phyloP scores from a whole-genome alignment of 2,329 filamentous ascomycete species.

The Penicillium sp. region DNA sequence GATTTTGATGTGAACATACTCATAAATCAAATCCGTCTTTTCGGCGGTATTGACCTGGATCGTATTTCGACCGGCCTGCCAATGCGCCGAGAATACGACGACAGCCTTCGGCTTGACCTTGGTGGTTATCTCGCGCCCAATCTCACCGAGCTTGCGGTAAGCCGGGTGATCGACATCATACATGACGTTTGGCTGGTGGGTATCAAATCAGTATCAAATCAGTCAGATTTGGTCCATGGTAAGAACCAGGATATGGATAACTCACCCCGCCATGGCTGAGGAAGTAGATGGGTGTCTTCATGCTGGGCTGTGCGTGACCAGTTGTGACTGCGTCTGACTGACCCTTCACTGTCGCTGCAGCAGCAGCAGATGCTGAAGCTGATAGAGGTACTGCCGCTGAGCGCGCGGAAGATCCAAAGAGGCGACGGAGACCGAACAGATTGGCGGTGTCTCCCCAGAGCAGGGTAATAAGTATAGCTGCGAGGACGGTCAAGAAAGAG shows the following conservation, averaged over 20 bases:
- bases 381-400: slow-evolving; percentile 3
- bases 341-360: not conserved
- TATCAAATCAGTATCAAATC: not conserved
- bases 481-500: slow-evolving; percentile 14
- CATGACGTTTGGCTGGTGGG: slow-evolving; percentile 51
- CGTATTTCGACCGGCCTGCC: slow-evolving; percentile 51
- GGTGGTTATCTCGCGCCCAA: slow-evolving; percentile 62
- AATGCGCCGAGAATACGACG: slow-evolving; percentile 69
- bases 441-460: slow-evolving; percentile 19
- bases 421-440: slow-evolving; percentile 23
- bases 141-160: slow-evolving; percentile 54
- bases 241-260: not conserved
- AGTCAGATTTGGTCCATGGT: not conserved
- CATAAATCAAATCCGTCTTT: slow-evolving; percentile 60
- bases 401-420: slow-evolving; percentile 15
- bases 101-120: slow-evolving; percentile 63
- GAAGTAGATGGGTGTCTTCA: slow-evolving; percentile 46
- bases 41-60: slow-evolving; percentile 60
- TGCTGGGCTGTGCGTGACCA: slow-evolving; percentile 10
- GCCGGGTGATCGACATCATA: slow-evolving; percentile 61
- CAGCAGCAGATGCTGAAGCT: not conserved
- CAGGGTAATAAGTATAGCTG: slow-evolving; percentile 18
- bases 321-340: not conserved
- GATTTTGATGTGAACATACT: slow-evolving; percentile 36
- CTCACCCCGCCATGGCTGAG: slow-evolving; percentile 43